These are phyloP conservation scores for Rhamnella rubrinervis DNA, from an alignment of 331 rosid species.

Conservation along the genomic window DNA sequence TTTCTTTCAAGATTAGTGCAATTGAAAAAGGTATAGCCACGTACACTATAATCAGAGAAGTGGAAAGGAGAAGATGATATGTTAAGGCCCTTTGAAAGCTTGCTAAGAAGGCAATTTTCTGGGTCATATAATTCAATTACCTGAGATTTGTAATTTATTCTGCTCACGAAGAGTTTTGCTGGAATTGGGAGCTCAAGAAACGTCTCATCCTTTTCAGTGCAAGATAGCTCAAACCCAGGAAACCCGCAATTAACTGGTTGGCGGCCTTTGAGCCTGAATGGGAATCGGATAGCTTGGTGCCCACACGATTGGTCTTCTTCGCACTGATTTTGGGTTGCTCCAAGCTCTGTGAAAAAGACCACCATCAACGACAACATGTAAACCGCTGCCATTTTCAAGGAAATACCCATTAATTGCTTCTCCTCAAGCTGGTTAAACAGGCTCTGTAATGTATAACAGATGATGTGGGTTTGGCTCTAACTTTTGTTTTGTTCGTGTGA, in stretches of 20 bases:
- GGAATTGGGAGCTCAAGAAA: conserved; percentile 16
- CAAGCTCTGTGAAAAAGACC: neutral
- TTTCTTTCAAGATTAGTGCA: conserved; percentile 1
- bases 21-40: conserved; percentile 10
- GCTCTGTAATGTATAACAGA: no score
- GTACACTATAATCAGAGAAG: rapidly evolving
- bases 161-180: neutral
- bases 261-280: conserved; percentile 10
- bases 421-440: neutral
- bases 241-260: neutral
- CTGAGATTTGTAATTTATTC: conserved; percentile 18
- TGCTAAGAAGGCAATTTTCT: conserved; percentile 27
- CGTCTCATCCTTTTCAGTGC: conserved; percentile 1
- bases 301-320: neutral
- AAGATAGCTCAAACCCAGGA: conserved; percentile 19
- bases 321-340: conserved; percentile 2
- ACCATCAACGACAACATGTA: conserved; percentile 4
- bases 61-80: conserved; percentile 29
- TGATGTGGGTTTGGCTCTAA: neutral
- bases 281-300: conserved; percentile 14
- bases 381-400: neutral
- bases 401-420: neutral
- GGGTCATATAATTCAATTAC: conserved; percentile 4
- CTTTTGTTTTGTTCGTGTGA: neutral
- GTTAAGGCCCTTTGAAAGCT: conserved; percentile 12